Base-by-base conservation (phyloP, 106 monocot species). In the Hemerocallis citrina region DNA sequence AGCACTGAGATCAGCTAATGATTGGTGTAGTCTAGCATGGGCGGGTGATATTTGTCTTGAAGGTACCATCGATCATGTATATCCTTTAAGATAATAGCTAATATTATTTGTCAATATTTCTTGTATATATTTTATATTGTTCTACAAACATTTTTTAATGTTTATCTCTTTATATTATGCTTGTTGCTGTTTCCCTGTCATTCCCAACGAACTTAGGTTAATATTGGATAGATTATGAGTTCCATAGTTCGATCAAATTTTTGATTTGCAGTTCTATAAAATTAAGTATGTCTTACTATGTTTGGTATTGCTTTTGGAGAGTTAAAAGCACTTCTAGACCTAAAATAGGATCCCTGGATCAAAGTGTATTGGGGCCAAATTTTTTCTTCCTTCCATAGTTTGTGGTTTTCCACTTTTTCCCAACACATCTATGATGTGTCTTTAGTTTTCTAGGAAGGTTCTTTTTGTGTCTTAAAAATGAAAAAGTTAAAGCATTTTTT, bases 31-130 rank as follows among this genome's bases (percentile, higher is more conserved):
- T 55, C 68, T 96, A 55, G 95, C 90, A 72, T 81, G 90, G 83
- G 74, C 81, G 42, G 90, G 95, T 66, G 87, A 91, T 61, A 90
- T 96, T 21, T 74, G 68, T 60, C 68, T 96, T 49, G 90, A 96
- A 87, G 95, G 95, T 96, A 74, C 38, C 9, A 23, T 23, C 60
- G 35, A 6, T 66, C 1, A 36, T 47, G 40, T 17, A 28, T 55
- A 62, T 63, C 62, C n/a, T 10, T 52, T 23, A 25, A 14, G 16
- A 15, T 58, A 17, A 8, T 23, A 33, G 35, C 31, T 40, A 20
- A n/a, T n/a, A n/a, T n/a, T n/a, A n/a, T n/a, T n/a, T 19, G n/a
- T 31, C 17, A 13, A 54, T 25, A 33, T 45, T 17, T 25, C 28
- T 25, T 52, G 12, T 35, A 34, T 15, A 5, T 34, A 10, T 15